Percentiles rank a stretch among this genome's conserved stretches.
Evolutionary conservation across 805 yeast genomes (phyloP).

Genomic region (Candida caryicola): DNA sequence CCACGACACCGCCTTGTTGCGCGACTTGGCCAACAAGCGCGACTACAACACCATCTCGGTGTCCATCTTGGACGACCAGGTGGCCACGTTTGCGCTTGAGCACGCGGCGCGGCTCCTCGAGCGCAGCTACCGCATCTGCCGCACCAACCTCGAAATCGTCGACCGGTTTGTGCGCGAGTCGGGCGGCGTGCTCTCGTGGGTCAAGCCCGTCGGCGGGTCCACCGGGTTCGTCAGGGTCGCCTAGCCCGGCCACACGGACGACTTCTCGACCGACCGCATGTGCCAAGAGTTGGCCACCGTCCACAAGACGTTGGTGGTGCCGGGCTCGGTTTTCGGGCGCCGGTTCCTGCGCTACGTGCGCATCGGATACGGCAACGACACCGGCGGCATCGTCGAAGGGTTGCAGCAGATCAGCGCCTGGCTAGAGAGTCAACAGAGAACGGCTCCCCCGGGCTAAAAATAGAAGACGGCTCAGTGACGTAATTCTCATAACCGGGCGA

Average conservation of each 20-base stretch:
- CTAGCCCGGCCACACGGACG: too few relatives aligned
- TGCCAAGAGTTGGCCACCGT: slow-evolving; percentile 34
- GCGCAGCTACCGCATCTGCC: slow-evolving; percentile 41
- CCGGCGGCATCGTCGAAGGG: slow-evolving; percentile 23
- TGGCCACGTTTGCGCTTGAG: slow-evolving; percentile 44
- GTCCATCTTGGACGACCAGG: slow-evolving; percentile 43
- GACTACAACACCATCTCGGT: slow-evolving; percentile 53
- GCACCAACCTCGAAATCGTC: slow-evolving; percentile 32
- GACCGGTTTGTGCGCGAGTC: slow-evolving; percentile 30
- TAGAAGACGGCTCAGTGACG: too few relatives aligned
- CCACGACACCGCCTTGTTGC: slow-evolving; percentile 26
- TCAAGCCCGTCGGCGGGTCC: slow-evolving; percentile 48
- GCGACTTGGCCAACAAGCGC: slow-evolving; percentile 37
- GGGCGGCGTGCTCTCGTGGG: slow-evolving; percentile 35
- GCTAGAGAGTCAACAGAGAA: not conserved
- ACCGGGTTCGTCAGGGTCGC: slow-evolving; percentile 44
- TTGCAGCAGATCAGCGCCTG: not conserved
- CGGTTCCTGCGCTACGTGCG: slow-evolving; percentile 39
- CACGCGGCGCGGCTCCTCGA: slow-evolving; percentile 32
- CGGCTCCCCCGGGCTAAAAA: too few relatives aligned
- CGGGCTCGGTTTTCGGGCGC: slow-evolving; percentile 46
- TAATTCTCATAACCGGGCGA: too few relatives aligned
- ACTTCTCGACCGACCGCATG: slow-evolving; percentile 25
- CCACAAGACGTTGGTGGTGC: slow-evolving; percentile 39
- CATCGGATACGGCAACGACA: slow-evolving; percentile 48